Base-by-base conservation (phyloP, 1,284 basidiomycete species). In the Meripilus lineatus region DNA sequence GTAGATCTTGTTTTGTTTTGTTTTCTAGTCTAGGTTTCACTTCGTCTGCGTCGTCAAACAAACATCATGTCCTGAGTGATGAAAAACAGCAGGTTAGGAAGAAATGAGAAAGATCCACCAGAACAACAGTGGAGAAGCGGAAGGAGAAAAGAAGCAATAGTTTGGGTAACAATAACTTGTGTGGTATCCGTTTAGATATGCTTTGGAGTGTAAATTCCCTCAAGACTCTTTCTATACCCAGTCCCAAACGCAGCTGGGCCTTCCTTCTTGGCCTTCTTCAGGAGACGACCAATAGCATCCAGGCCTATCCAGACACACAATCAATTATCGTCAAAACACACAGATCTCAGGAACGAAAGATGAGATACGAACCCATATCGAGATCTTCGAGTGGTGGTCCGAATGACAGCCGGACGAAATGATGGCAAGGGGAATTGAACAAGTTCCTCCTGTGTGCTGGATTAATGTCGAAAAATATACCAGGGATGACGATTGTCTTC, bases 381-480 rank as follows among this genome's bases (percentile, higher is more conserved):
- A 96, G 76, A 57, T 87, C 84, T 44, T 81, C 79, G 40, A 94
- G 56, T 20, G 87, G 84, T 2, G 93, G 94, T 0, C 94, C 93
- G 61, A 93, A 97, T 14, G 85, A 87, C 46, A 93, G 65, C 20
- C 91, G 78, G 22, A 93, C 82, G 55, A 88, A 95, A 61, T 89
- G 84, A 65, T 93, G 89, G 68, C 91, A 94, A 14, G 93, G 91
- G 4, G 89, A 93, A 58, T 87, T 81, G 70, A 95, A 89, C 45
- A 97, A 71, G 65, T 96, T 84, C 47, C 85, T 73, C 54, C 88
- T 73, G 58, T 92, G 86, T n/a, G 87, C 58, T 14, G 91, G 90
- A 64, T 93, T 84, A 55, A 87, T 78, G 59, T 94, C 92, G 56
- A 95, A 95, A 74, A 93, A 93, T 51, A 94, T 86, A 30, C 88